Percentiles rank a stretch among this genome's conserved stretches.
Conservation (phyloP, 768 basidiomycete species). For the Hysterangium stoloniferum region DNA sequence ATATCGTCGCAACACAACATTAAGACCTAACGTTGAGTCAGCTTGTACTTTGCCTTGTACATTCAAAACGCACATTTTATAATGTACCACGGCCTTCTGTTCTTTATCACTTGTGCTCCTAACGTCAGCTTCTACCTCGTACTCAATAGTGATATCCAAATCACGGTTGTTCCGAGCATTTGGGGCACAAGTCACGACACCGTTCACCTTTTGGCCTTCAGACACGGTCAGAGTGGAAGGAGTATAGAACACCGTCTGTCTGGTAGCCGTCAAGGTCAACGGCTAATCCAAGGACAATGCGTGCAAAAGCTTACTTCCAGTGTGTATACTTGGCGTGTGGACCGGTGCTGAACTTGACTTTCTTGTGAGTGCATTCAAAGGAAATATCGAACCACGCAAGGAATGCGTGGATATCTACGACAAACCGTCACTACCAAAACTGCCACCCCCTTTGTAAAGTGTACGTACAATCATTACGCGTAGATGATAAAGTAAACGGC, state of each 20-base stretch:
- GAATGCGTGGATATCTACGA: conserved; percentile 89
- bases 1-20: no score
- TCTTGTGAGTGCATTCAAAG: conserved; percentile 94
- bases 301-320: conserved; percentile 68
- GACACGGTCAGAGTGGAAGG: conserved; percentile 63
- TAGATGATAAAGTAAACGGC: conserved; percentile 72
- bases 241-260: conserved; percentile 98
- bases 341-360: conserved; percentile 92
- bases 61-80: conserved; percentile 72
- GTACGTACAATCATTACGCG: conserved; percentile 82
- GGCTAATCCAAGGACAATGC: not conserved
- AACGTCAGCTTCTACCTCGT: conserved; percentile 37
- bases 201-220: conserved; percentile 65
- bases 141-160: conserved; percentile 81
- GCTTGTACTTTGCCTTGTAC: not conserved
- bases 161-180: conserved; percentile 93
- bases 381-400: conserved; percentile 98
- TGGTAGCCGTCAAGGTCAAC: conserved; percentile 20
- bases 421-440: conserved; percentile 1
- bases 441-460: not conserved
- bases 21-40: conserved; percentile 11
- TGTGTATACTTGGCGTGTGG: conserved; percentile 96
- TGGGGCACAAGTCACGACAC: conserved; percentile 71
- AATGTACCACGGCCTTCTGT: conserved; percentile 37
- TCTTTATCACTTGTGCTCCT: not conserved